Conservation (phyloP, 106 monocot genomes). For the Allium sativum region DNA sequence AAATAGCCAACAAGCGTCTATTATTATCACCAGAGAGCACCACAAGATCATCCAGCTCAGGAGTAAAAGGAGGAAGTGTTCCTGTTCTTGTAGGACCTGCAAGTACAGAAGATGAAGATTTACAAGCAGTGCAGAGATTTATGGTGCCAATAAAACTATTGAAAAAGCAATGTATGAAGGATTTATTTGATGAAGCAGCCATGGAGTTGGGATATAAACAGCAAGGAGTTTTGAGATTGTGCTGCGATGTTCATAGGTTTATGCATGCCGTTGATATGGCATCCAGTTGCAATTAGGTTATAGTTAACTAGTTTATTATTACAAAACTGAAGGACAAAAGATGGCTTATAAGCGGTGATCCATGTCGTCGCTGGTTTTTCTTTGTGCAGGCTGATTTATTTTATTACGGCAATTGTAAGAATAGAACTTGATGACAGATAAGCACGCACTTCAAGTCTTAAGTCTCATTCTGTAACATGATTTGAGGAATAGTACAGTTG, state of each 20-base stretch:
- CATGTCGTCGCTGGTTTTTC: no score
- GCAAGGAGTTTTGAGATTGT: constrained; percentile 4
- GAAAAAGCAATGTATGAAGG: constrained; percentile 14
- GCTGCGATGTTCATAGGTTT: not conserved
- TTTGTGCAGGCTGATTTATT: no score
- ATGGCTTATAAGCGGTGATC: no score
- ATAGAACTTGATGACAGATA: no score
- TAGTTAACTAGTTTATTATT: no score
- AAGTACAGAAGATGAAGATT: not conserved
- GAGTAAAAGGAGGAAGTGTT: constrained; percentile 13
- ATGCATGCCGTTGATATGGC: not conserved
- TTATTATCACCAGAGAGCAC: no score
- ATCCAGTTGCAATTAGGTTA: not conserved
- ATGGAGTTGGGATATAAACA: constrained; percentile 16
- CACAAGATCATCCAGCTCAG: not conserved
- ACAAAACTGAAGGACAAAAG: no score
- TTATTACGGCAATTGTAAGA: no score
- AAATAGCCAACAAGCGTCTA: not conserved
- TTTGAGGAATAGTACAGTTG: no score
- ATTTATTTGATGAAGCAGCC: constrained; percentile 14
- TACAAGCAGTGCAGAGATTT: constrained; percentile 5
- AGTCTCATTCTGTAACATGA: no score
- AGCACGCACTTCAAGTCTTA: no score
- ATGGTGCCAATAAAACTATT: constrained; percentile 14
- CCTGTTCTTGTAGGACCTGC: constrained; percentile 13